These are phyloP conservation scores for Bipolaris cookei DNA, from an alignment of 2,329 filamentous ascomycete species.

Conservation along the genomic window DNA sequence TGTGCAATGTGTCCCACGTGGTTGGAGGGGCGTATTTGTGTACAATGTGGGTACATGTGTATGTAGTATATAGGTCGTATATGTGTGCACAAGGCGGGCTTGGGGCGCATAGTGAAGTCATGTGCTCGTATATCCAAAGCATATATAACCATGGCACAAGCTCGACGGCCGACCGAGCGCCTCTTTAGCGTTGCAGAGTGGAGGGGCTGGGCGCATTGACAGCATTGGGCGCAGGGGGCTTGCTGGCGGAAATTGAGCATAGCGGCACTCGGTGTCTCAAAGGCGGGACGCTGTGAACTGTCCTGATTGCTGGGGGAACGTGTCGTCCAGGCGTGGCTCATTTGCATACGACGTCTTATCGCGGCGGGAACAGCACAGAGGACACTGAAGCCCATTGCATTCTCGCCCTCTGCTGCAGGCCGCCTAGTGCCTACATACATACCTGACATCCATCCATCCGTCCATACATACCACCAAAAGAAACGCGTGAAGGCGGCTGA, in stretches of 20 bases:
- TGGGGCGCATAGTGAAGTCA: not conserved
- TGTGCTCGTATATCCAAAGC: not conserved
- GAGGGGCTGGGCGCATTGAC: slow-evolving; percentile 11
- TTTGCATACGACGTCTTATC: slow-evolving; percentile 2
- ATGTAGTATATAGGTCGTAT: not conserved
- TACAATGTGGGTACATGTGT: too few relatives aligned
- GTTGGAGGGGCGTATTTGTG: too few relatives aligned
- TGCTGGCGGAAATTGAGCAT: slow-evolving; percentile 17
- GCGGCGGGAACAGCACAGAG: not conserved
- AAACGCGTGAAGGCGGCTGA: slow-evolving; percentile 13
- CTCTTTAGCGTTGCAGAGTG: not conserved
- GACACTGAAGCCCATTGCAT: not conserved
- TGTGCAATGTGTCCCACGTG: too few relatives aligned
- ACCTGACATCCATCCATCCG: not conserved
- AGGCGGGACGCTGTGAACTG: slow-evolving; percentile 14
- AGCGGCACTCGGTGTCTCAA: slow-evolving; percentile 17
- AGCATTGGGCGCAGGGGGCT: slow-evolving; percentile 4
- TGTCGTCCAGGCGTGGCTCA: not conserved
- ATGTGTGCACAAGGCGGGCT: not conserved
- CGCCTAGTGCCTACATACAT: not conserved
- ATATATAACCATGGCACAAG: not conserved
- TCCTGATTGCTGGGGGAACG: slow-evolving; percentile 4
- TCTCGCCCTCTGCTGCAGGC: not conserved
- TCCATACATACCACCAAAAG: not conserved
- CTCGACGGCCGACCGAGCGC: too few relatives aligned